Evolutionary conservation across 192 early-diverging fungal genomes (phyloP).

Genomic region (Cladochytrium replicatum): DNA sequence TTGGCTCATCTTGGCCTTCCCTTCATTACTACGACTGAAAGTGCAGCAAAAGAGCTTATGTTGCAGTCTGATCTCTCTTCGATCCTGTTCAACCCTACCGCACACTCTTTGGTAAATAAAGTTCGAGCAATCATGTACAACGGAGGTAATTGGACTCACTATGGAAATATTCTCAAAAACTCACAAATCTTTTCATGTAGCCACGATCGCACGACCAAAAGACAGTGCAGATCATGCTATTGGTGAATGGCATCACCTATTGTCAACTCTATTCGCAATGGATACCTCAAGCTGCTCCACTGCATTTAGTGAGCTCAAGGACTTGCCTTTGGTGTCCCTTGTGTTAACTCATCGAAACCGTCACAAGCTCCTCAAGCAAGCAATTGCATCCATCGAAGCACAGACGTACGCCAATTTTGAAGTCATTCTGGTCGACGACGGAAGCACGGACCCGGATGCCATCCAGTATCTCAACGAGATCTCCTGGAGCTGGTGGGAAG

Average conservation of each 20-base stretch:
- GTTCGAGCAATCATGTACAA: no score
- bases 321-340: conserved; percentile 25
- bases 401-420: conserved; percentile 32
- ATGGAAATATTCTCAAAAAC: no score
- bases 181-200: no score
- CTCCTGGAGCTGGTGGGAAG: conserved; percentile 31
- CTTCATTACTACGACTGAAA: conserved; percentile 9
- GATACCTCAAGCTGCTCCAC: no score
- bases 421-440: conserved; percentile 31
- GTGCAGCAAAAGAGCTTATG: conserved; percentile 18
- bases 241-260: no score
- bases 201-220: no score
- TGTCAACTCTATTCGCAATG: no score
- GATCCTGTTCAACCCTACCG: no score
- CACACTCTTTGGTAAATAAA: no score
- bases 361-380: conserved; percentile 26
- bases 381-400: conserved; percentile 17
- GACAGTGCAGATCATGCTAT: no score
- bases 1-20: conserved; percentile 13
- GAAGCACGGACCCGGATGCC: conserved; percentile 17
- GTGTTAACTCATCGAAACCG: conserved; percentile 32
- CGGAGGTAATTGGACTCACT: no score
- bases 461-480: conserved; percentile 25
- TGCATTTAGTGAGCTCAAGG: conserved; percentile 8
- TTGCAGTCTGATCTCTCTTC: no score